Conservation (phyloP, 2,329 filamentous ascomycete genomes). For the Exophiala alcalophila region DNA sequence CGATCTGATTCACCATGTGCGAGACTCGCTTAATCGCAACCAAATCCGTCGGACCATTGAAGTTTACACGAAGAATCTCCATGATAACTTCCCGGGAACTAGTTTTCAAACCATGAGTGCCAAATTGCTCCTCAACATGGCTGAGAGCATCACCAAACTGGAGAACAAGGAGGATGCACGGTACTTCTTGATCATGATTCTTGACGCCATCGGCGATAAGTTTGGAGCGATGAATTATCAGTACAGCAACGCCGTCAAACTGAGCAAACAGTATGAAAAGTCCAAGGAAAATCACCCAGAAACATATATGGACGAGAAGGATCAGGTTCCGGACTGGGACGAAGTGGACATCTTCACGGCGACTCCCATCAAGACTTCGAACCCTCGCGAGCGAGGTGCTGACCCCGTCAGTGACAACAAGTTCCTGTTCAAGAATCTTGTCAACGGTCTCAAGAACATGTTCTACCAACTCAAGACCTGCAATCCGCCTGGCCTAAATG, state of each 20-base stretch:
- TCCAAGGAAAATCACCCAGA: constrained; percentile 63
- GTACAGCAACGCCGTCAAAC: constrained; percentile 90
- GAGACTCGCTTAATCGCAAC: constrained; percentile 80
- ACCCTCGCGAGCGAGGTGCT: constrained; percentile 79
- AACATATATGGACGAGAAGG: constrained; percentile 78
- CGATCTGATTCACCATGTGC: constrained; percentile 94
- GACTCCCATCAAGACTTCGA: constrained; percentile 92
- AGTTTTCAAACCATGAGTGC: constrained; percentile 99
- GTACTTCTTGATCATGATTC: constrained; percentile 93
- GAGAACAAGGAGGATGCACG: constrained; percentile 90
- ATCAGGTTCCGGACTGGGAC: constrained; percentile 86
- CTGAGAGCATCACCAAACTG: constrained; percentile 92
- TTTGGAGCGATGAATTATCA: constrained; percentile 98
- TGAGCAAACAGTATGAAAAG: constrained; percentile 75
- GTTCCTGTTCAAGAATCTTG: constrained; percentile 92
- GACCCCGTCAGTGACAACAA: constrained; percentile 97
- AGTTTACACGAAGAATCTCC: constrained; percentile 93
- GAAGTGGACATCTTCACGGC: constrained; percentile 97
- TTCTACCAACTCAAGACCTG: constrained; percentile 93
- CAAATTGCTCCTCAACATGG: constrained; percentile 95
- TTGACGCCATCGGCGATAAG: constrained; percentile 97
- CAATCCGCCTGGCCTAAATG: constrained; percentile 65
- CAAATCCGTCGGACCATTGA: constrained; percentile 95
- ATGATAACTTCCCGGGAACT: constrained; percentile 93
- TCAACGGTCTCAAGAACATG: constrained; percentile 93